Conservation (phyloP, 2,329 filamentous ascomycete species). For the Balansia obtecta region DNA sequence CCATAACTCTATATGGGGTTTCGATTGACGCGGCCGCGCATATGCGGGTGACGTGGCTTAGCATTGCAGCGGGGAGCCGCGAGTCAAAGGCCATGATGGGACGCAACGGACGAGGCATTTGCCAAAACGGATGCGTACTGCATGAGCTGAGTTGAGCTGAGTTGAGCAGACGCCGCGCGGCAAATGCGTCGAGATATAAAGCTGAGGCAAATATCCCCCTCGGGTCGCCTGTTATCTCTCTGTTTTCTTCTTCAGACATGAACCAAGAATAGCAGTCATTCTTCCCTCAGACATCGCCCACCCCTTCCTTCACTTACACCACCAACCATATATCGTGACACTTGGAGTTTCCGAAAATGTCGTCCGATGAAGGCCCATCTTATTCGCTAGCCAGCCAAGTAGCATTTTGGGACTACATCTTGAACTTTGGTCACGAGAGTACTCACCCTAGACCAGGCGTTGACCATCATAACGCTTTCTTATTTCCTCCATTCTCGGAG, state of each 20-base stretch:
- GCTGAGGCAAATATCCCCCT: not conserved
- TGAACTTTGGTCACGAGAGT: conserved; percentile 18
- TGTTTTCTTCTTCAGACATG: not conserved
- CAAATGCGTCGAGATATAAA: not conserved
- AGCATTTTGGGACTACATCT: conserved; percentile 23
- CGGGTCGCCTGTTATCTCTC: not conserved
- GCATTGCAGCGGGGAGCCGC: not conserved
- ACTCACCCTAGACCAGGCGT: conserved; percentile 22
- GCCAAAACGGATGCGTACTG: not conserved
- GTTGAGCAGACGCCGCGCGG: not conserved
- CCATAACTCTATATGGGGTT: too few relatives aligned
- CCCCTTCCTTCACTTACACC: not conserved
- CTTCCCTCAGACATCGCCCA: not conserved
- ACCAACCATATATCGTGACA: not conserved
- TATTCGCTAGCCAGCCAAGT: not conserved
- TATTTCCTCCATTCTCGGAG: conserved; percentile 13
- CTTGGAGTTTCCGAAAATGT: conserved; percentile 11
- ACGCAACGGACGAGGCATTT: not conserved
- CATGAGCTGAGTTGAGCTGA: too few relatives aligned
- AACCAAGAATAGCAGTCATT: not conserved
- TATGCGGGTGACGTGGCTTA: not conserved
- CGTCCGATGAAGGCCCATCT: conserved; percentile 11
- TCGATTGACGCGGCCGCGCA: not conserved
- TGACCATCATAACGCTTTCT: conserved; percentile 20
- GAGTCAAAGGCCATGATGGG: not conserved